Base-by-base conservation (phyloP, 345 rosid genomes). In the Dipteronia dyeriana region DNA sequence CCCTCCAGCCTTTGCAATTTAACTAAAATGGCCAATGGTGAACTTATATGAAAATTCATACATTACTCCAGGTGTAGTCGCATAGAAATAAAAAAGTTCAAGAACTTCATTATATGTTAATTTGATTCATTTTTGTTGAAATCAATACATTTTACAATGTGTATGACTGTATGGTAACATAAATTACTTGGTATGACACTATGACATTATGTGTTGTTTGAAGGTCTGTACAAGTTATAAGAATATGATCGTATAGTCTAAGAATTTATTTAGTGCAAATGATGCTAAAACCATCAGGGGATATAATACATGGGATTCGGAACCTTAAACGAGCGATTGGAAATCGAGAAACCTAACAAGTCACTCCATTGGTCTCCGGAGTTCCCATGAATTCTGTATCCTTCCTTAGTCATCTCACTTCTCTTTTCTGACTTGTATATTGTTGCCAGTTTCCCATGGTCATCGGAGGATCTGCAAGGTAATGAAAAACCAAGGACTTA, bases 321-420 rank as follows among this genome's bases (percentile, higher is more conserved):
- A 67, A 92, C 86, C 86, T 96, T 94, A 86, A 94, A 96, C 3
- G 98, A 93, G 20, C 97, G 91, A 49, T 3, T 65, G 10, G 97
- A 89, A 84, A 91, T 82, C 2, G 87, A 38, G 49, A 84, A 76
- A 43, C 97, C 97, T 75, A 93, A 77, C 81, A 95, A 79, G 82
- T 95, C 98, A 56, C 97, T 95, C 98, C 99, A 95, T 17, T 95
- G 99, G 71, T 95, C 99, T 45, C 99, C 98, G 5, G 94, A 91
- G 76, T 95, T 95, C 17, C 99, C 99, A 9, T 81, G 84, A 66
- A 95, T 90, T 76, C 96, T 82, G 60, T 83, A 94, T 74, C 97
- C 97, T 41, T 90, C 91, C 68, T 77, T 75, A 75, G 81, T 86
- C 92, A 96, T 91, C 87, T 89, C 91, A 60, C 79, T 86, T 79